phyloP scores from a whole-genome alignment of 2,329 filamentous ascomycete species.

The Cladosporium austrohemisphaericum region DNA sequence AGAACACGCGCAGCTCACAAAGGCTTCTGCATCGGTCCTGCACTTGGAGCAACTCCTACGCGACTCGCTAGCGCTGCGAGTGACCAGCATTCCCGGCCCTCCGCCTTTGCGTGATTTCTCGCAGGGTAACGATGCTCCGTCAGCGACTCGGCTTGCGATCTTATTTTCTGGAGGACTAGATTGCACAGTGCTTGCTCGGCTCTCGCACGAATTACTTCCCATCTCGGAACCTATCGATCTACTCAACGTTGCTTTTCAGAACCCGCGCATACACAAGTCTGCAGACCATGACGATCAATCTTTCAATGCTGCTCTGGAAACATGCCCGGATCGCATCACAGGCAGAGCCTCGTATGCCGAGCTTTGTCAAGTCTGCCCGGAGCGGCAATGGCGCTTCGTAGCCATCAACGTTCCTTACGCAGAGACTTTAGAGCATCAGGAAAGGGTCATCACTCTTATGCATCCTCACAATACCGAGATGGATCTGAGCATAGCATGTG shows the following conservation, averaged over 20 bases:
- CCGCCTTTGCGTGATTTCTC: background rate
- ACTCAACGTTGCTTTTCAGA: conserved; percentile 95
- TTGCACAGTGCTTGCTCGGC: conserved; percentile 79
- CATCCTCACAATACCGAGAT: conserved; percentile 96
- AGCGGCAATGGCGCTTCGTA: conserved; percentile 76
- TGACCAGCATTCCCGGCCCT: conserved; percentile 60
- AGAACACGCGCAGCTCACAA: conserved; percentile 15
- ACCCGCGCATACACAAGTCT: conserved; percentile 62
- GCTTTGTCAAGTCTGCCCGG: conserved; percentile 64
- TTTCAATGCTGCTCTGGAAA: conserved; percentile 58
- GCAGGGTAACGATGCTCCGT: conserved; percentile 31
- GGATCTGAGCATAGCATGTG: conserved; percentile 91
- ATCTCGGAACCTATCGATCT: conserved; percentile 70
- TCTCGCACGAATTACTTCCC: conserved; percentile 74
- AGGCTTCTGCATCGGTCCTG: conserved; percentile 23
- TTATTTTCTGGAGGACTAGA: conserved; percentile 94
- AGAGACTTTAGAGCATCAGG: conserved; percentile 66
- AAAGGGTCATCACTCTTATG: conserved; percentile 71
- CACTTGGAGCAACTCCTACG: conserved; percentile 24
- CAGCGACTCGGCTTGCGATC: conserved; percentile 58
- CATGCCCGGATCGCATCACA: conserved; percentile 85
- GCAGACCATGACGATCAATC: conserved; percentile 26
- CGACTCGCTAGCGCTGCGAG: conserved; percentile 30
- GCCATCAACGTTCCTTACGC: conserved; percentile 78
- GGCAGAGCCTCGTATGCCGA: conserved; percentile 78